Evolutionary conservation across 2,329 filamentous ascomycete species (phyloP).

Genomic region (Pestalotiopsis sp.): DNA sequence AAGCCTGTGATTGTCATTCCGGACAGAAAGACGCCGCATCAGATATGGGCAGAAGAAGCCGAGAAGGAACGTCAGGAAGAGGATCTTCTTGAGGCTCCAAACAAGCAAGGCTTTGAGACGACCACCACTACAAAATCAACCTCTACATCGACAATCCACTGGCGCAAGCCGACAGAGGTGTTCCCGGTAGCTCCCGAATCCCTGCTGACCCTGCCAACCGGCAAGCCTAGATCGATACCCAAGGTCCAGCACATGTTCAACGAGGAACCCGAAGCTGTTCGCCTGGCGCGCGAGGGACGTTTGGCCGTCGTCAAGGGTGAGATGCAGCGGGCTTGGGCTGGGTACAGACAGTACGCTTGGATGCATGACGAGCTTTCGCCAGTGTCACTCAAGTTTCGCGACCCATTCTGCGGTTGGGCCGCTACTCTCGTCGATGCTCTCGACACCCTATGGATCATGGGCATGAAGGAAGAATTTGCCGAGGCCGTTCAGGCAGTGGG

Average conservation of each 20-base stretch:
- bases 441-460: slow-evolving; percentile 77
- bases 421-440: slow-evolving; percentile 69
- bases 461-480: slow-evolving; percentile 65
- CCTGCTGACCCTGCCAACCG: slow-evolving; percentile 76
- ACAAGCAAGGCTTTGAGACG: slow-evolving; percentile 16
- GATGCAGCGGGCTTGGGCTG: slow-evolving; percentile 78
- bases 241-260: slow-evolving; percentile 75
- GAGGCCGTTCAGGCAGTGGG: slow-evolving; percentile 58
- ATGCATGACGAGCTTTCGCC: slow-evolving; percentile 85
- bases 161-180: slow-evolving; percentile 73
- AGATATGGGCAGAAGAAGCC: slow-evolving; percentile 19
- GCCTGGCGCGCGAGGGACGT: slow-evolving; percentile 65
- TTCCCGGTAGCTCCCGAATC: slow-evolving; percentile 75
- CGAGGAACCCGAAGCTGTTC: slow-evolving; percentile 63
- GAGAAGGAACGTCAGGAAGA: slow-evolving; percentile 22
- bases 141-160: slow-evolving; percentile 56
- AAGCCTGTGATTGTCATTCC: slow-evolving; percentile 30
- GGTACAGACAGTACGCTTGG: slow-evolving; percentile 81
- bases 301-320: slow-evolving; percentile 71
- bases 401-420: slow-evolving; percentile 84
- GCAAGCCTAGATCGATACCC: slow-evolving; percentile 69
- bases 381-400: slow-evolving; percentile 65
- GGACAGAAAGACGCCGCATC: slow-evolving; percentile 31
- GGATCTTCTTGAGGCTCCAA: slow-evolving; percentile 9
- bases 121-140: slow-evolving; percentile 21